Evolutionary conservation across 2,329 filamentous ascomycete genomes (phyloP).

Genomic region (Penicillium brevicompactum): DNA sequence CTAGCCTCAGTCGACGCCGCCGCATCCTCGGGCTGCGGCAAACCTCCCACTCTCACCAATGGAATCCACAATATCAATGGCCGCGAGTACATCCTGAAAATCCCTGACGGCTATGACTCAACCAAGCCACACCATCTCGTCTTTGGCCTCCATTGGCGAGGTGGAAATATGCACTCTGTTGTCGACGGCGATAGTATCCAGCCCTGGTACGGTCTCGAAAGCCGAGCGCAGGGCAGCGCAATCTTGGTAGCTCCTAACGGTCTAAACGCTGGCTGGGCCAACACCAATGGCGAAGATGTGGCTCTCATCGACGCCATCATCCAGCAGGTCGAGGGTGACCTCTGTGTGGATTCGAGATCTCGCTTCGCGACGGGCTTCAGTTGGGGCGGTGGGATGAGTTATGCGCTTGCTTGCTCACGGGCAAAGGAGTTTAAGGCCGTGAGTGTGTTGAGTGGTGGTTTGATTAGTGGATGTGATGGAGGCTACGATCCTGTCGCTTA

Average conservation of each 20-base stretch:
- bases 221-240: constrained; percentile 38
- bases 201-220: constrained; percentile 46
- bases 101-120: constrained; percentile 40
- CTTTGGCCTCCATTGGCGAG: constrained; percentile 47
- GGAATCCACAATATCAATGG: constrained; percentile 14
- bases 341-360: constrained; percentile 47
- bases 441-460: constrained; percentile 36
- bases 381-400: constrained; percentile 50
- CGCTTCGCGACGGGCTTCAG: constrained; percentile 51
- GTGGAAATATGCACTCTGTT: constrained; percentile 43
- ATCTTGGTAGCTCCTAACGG: constrained; percentile 51
- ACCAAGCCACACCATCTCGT: constrained; percentile 45
- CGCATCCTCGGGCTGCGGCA: constrained; percentile 15
- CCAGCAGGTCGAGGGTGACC: constrained; percentile 38
- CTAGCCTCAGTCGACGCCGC: constrained; percentile 1
- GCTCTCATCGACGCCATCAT: constrained; percentile 45
- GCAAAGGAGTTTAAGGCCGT: constrained; percentile 45
- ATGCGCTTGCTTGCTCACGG: constrained; percentile 46
- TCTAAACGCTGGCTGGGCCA: constrained; percentile 47
- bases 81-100: constrained; percentile 17
- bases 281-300: constrained; percentile 46
- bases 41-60: constrained; percentile 10
- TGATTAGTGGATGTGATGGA: constrained; percentile 39
- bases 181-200: constrained; percentile 31
- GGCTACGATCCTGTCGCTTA: constrained; percentile 45